Percentiles rank a stretch among this genome's conserved stretches.
These are phyloP conservation scores for Quillaja saponaria DNA, from an alignment of 306 rosid genomes.

Conservation along the genomic window DNA sequence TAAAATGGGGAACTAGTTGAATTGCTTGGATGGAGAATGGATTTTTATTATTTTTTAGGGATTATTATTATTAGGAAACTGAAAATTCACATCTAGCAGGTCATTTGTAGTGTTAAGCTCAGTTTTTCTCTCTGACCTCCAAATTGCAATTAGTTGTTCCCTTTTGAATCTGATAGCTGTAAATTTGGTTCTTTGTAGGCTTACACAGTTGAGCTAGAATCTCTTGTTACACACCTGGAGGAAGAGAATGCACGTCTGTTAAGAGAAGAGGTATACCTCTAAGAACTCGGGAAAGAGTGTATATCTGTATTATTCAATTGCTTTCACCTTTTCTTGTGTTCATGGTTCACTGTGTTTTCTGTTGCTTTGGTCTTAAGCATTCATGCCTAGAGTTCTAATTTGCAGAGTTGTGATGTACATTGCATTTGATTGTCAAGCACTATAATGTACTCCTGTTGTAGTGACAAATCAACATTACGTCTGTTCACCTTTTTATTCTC, in stretches of 20 bases:
- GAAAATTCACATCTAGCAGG: background rate
- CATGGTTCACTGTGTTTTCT: background rate
- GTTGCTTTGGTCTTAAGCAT: slow-evolving; percentile 13
- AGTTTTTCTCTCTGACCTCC: too few relatives aligned
- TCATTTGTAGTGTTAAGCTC: background rate
- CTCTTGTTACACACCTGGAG: slow-evolving; percentile 65
- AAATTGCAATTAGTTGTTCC: background rate
- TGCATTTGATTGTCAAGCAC: background rate
- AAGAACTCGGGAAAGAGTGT: too few relatives aligned
- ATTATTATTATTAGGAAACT: slow-evolving; percentile 8
- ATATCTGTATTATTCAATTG: background rate
- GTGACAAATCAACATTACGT: background rate
- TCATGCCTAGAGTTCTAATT: background rate
- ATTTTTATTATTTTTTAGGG: background rate
- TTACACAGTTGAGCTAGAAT: slow-evolving; percentile 77
- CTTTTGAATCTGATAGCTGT: slow-evolving; percentile 5
- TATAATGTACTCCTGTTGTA: background rate
- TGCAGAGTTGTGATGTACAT: background rate
- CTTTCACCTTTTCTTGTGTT: background rate
- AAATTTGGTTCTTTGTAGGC: slow-evolving; percentile 49
- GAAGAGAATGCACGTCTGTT: slow-evolving; percentile 61
- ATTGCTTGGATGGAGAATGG: background rate
- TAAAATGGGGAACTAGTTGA: background rate
- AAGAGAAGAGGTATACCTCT: slow-evolving; percentile 59
- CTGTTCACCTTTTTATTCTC: too few relatives aligned